These are phyloP conservation scores for Physocladia obscura DNA, from an alignment of 192 early-diverging fungal genomes.

Conservation along the genomic window DNA sequence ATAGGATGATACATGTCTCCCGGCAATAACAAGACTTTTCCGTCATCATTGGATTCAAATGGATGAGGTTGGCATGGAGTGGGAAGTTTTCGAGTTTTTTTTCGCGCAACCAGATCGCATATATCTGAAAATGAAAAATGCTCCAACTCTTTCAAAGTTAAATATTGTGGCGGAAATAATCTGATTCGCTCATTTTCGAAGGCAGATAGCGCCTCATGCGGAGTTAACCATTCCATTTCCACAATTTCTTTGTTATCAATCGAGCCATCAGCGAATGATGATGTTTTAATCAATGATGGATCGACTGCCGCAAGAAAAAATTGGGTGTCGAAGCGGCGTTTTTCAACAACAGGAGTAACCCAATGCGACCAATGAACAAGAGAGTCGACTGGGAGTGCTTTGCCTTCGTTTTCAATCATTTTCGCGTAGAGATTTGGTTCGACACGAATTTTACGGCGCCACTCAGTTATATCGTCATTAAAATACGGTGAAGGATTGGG, in stretches of 20 bases:
- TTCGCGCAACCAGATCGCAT: slow-evolving; percentile 23
- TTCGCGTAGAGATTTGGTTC: slow-evolving; percentile 55
- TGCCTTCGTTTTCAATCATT: slow-evolving; percentile 26
- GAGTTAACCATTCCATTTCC: slow-evolving; percentile 66
- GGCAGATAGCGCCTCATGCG: slow-evolving; percentile 27
- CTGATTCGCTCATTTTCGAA: slow-evolving; percentile 34
- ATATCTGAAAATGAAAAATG: slow-evolving; percentile 52
- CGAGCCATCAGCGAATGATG: background rate
- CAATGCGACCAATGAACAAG: slow-evolving; percentile 65
- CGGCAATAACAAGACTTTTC: background rate
- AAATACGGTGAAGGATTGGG: too few species aligned
- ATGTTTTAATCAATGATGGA: slow-evolving; percentile 37
- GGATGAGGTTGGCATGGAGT: slow-evolving; percentile 8
- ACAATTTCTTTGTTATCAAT: slow-evolving; percentile 66
- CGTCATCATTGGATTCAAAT: background rate
- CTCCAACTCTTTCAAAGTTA: slow-evolving; percentile 52
- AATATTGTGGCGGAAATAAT: slow-evolving; percentile 70
- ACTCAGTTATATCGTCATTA: too few species aligned
- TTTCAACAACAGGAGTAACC: slow-evolving; percentile 60
- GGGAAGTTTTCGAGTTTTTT: background rate
- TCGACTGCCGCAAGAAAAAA: slow-evolving; percentile 65
- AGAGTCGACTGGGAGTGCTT: slow-evolving; percentile 39
- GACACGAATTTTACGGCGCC: slow-evolving; percentile 45
- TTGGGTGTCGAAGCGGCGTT: slow-evolving; percentile 63
- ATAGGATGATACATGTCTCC: slow-evolving; percentile 8